A percentile compares a stretch with the other conserved stretches of the same genome.
Conservation (phyloP, 176 grass and related monocot genomes). For the Bromus sterilis region DNA sequence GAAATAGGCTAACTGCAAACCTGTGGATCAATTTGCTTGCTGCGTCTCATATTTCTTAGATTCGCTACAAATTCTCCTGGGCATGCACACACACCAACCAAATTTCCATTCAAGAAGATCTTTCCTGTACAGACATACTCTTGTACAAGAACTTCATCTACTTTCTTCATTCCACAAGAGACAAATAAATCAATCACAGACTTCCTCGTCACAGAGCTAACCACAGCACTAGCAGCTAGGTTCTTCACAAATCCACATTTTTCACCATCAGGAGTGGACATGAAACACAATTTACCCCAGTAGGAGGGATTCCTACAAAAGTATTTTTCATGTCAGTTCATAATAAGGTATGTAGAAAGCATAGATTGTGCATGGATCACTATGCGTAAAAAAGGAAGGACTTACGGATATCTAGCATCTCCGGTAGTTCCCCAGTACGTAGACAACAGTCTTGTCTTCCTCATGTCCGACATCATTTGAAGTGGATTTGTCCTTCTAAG, state of each 20-base stretch:
- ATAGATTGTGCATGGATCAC: neutral
- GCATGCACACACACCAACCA: conserved; percentile 49
- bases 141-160: conserved; percentile 42
- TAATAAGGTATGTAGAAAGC: conserved; percentile 1
- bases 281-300: conserved; percentile 88
- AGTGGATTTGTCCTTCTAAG: conserved; percentile 75
- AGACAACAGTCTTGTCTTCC: conserved; percentile 69
- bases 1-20: conserved; percentile 15
- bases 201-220: conserved; percentile 44
- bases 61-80: conserved; percentile 31
- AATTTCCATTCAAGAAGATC: conserved; percentile 74
- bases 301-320: conserved; percentile 73
- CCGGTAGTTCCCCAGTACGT: conserved; percentile 55
- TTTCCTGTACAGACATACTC: conserved; percentile 35
- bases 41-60: conserved; percentile 48
- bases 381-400: neutral
- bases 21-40: conserved; percentile 46
- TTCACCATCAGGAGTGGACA: conserved; percentile 77
- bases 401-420: conserved; percentile 91
- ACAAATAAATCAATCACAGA: conserved; percentile 45
- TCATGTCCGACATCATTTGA: conserved; percentile 74
- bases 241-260: conserved; percentile 85
- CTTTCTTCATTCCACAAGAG: conserved; percentile 63
- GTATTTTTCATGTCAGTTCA: conserved; percentile 19
- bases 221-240: conserved; percentile 61